These are phyloP conservation scores for Macadamia integrifolia DNA, from an alignment of 164 flowering plant genomes.

Conservation along the genomic window DNA sequence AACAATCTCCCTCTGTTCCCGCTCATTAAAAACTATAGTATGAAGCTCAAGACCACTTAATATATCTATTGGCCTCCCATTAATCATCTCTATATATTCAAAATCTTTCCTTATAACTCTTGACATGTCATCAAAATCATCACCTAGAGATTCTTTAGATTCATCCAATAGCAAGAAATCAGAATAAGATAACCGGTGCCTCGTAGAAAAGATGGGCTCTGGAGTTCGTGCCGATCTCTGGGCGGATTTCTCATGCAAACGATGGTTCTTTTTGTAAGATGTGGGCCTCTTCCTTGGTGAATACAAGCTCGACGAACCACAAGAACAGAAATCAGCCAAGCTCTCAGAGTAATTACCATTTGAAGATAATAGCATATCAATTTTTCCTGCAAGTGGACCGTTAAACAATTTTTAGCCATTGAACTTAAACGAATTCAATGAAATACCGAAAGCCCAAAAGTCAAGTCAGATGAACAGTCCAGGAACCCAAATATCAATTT, in stretches of 20 bases:
- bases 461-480: no score
- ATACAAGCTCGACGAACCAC: not conserved
- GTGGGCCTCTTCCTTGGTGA: not conserved
- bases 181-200: not conserved
- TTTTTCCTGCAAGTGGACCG: conserved; percentile 2
- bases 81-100: conserved; percentile 27
- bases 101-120: conserved; percentile 42
- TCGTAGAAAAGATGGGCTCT: not conserved
- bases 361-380: not conserved
- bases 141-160: conserved; percentile 2
- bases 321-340: not conserved
- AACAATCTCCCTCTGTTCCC: conserved; percentile 48
- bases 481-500: no score
- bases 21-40: conserved; percentile 34
- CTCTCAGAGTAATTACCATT: not conserved
- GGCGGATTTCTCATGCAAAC: not conserved
- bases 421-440: not conserved
- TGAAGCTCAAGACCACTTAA: conserved; percentile 55
- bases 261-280: not conserved
- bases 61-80: conserved; percentile 35
- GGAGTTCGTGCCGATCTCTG: conserved; percentile 4
- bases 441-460: not conserved
- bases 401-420: no score
- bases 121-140: conserved; percentile 11
- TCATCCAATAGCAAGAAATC: conserved; percentile 1